A percentile compares a stretch with the other conserved stretches of the same genome.
Evolutionary conservation across 257 asterid species (phyloP).

Genomic region (Osmanthus fragrans): DNA sequence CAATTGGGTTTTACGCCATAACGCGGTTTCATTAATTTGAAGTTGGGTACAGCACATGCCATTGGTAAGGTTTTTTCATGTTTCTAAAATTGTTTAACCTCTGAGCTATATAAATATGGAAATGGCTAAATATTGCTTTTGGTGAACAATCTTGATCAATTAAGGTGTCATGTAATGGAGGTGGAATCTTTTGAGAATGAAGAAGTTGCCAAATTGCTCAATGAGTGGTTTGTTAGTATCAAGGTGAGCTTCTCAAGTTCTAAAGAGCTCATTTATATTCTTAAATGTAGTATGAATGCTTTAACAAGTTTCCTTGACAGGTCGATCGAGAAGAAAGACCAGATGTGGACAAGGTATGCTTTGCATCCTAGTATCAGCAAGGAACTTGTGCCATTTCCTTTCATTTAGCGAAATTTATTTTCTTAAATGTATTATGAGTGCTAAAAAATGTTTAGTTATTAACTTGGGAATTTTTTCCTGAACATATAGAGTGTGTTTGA

Average conservation of each 20-base stretch:
- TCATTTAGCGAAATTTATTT: not conserved
- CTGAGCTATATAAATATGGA: constrained; percentile 4
- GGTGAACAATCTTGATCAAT: not conserved
- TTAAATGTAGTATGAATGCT: not conserved
- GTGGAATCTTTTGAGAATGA: constrained; percentile 91
- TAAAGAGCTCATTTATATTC: not conserved
- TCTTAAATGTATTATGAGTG: not conserved
- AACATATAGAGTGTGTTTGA: no score
- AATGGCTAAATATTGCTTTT: constrained; percentile 4
- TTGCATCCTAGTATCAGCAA: not conserved
- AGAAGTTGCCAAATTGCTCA: constrained; percentile 77
- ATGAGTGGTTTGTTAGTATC: constrained; percentile 88
- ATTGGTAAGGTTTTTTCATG: constrained; percentile 59
- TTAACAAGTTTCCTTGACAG: constrained; percentile 36
- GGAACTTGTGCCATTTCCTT: not conserved
- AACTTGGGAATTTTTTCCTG: not conserved
- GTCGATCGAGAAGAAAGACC: constrained; percentile 98
- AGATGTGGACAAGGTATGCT: constrained; percentile 86
- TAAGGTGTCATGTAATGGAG: constrained; percentile 99
- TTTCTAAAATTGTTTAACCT: not conserved
- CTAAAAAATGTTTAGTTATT: not conserved
- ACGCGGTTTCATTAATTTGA: constrained; percentile 37
- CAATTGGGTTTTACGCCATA: constrained; percentile 13
- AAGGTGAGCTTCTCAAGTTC: constrained; percentile 52
- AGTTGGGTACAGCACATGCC: constrained; percentile 99